These are phyloP conservation scores for Fraxinus cuspidata DNA, from an alignment of 257 asterid genomes.

Conservation along the genomic window DNA sequence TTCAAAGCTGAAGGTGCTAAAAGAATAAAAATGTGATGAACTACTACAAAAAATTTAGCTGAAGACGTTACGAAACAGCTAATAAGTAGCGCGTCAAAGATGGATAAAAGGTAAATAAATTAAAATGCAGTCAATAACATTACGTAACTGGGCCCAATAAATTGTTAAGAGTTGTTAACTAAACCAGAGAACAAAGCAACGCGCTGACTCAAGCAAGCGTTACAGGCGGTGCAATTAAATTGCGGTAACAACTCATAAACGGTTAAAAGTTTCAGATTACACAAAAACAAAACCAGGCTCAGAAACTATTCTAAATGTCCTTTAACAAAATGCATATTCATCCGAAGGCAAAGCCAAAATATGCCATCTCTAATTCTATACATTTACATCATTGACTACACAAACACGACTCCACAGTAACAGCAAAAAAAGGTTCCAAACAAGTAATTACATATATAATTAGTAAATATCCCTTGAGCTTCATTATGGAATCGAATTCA, in stretches of 20 bases:
- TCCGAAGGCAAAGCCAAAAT: not conserved
- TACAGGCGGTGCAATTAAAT: not conserved
- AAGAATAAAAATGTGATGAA: not conserved
- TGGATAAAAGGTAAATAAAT: not conserved
- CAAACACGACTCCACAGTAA: not conserved
- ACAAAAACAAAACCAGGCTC: not conserved
- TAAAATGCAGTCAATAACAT: not conserved
- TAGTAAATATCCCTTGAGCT: not conserved
- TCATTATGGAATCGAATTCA: not conserved
- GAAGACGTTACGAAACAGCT: not conserved
- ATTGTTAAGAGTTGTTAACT: not conserved
- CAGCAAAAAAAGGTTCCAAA: not conserved
- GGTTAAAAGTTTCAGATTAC: not conserved
- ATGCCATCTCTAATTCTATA: not conserved
- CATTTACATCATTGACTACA: not conserved
- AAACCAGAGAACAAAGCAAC: not conserved
- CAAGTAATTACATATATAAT: not conserved
- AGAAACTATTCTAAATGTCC: not conserved
- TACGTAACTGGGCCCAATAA: not conserved
- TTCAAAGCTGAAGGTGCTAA: not conserved
- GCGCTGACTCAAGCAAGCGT: not conserved
- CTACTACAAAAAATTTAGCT: not conserved
- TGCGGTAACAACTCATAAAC: not conserved
- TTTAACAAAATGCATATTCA: not conserved
- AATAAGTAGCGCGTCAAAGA: not conserved